Evolutionary conservation across 139 green algal genomes (phyloP).

Genomic region (Closterium sp.): DNA sequence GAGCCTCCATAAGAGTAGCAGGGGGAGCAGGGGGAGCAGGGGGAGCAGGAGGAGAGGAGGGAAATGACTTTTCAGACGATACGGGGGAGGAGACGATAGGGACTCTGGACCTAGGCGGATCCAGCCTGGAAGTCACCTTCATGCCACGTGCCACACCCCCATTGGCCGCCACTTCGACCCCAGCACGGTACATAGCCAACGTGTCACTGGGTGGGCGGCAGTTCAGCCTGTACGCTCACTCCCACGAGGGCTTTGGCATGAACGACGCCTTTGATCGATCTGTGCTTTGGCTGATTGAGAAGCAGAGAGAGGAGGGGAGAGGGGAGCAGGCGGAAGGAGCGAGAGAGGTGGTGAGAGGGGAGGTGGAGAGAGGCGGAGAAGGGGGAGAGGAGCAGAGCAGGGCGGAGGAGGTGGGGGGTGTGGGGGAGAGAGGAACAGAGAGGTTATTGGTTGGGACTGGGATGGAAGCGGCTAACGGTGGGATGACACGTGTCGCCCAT

Average conservation of each 20-base stretch:
- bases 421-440: no score
- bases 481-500: slow-evolving; percentile 11
- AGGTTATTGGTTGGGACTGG: no score
- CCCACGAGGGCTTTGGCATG: slow-evolving; percentile 39
- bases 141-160: slow-evolving; percentile 3
- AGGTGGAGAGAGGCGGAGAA: no score
- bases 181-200: neutral
- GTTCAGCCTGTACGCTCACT: slow-evolving; percentile 30
- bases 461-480: no score
- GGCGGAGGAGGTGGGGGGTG: no score
- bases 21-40: neutral
- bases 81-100: neutral
- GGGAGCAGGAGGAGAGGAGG: neutral
- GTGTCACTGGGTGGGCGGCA: neutral
- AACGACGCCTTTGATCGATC: slow-evolving; percentile 46
- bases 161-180: neutral
- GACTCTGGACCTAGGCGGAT: slow-evolving; percentile 34
- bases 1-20: neutral
- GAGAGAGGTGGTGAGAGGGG: no score
- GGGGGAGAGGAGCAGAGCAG: no score
- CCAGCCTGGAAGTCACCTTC: slow-evolving; percentile 49
- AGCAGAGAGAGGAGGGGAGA: no score
- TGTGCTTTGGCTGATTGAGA: neutral
- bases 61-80: neutral
- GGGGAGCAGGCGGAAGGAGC: no score